Base-by-base conservation (phyloP, 805 yeast genomes). In the Myxozyma monticola region DNA sequence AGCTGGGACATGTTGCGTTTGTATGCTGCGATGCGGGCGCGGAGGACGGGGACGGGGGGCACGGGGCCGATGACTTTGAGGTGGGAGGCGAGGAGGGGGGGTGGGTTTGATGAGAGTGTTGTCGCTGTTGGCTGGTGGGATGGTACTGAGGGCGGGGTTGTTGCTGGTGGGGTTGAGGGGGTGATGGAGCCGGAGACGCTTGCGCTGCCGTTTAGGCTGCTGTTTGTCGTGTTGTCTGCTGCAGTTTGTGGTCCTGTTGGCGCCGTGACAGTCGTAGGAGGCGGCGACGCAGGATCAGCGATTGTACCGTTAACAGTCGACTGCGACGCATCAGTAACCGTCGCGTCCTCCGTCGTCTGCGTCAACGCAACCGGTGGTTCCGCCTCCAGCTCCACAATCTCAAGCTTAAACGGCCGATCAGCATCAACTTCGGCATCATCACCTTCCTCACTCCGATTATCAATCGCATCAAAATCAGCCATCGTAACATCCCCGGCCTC, bases 401-500 rank as follows among this genome's bases (percentile, higher is more conserved):
- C 74, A 9, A 88, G 77, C 42, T 85, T 76, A 68, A 88, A 91
- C n/a, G 96, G 96, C 63, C 87, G 91, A 68, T 90, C 97, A 0
- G 96, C 91, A 67, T 85, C 91, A 61, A 81, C 84, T 49, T 76
- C 81, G 26, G 38, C 35, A 22, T 28, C 48, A 22, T 14, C 31
- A 54, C 33, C 46, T 6, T 36, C 43, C 10, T 33, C 37, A 68
- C 56, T 26, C 33, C 42, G 37, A 17, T 37, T 30, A 29, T 37
- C 52, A 29, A 48, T 48, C 25, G 51, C 45, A 29, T 54, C 58
- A 24, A 47, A 25, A 24, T 54, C 56, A 14, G 48, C 56, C 56
- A 54, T 54, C 18, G 56, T 42, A 12, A 46, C 51, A 18, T 54
- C 58, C 2, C 49, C 58, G 9, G 34, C 24, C 14, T 37, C 49